phyloP scores from a whole-genome alignment of 371 early-diverging fungal genomes.

The Rhizopus microsporus region DNA sequence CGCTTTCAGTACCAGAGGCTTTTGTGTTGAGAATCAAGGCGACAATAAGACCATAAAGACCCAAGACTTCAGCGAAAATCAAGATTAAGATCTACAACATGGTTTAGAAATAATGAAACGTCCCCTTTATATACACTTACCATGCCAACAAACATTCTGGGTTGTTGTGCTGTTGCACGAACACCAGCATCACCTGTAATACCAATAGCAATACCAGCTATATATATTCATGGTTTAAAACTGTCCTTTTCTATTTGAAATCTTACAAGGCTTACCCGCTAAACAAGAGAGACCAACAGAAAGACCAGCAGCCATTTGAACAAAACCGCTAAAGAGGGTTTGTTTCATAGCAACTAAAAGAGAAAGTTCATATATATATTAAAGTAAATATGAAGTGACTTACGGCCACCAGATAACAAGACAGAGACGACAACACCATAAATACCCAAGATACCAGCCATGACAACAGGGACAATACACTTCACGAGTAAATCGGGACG shows the following conservation, averaged over 20 bases:
- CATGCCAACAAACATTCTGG: conserved; percentile 90
- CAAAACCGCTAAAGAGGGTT: conserved; percentile 70
- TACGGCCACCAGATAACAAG: conserved; percentile 80
- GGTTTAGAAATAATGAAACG: conserved; percentile 2
- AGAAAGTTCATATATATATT: no score
- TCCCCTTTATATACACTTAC: conserved; percentile 29
- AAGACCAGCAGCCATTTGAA: conserved; percentile 92
- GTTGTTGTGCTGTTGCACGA: conserved; percentile 88
- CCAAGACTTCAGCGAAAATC: conserved; percentile 98
- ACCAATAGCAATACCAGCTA: conserved; percentile 94
- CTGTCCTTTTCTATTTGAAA: neutral
- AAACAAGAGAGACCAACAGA: conserved; percentile 89
- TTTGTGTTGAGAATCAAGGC: conserved; percentile 94
- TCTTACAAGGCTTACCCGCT: conserved; percentile 37
- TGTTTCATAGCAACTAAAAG: conserved; percentile 48
- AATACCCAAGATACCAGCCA: conserved; percentile 97
- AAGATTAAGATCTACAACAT: conserved; percentile 71
- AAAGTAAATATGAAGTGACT: conserved; percentile 30
- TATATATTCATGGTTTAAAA: neutral
- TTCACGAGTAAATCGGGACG: conserved; percentile 92
- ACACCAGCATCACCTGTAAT: conserved; percentile 94
- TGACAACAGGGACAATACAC: conserved; percentile 90
- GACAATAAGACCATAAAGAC: conserved; percentile 89
- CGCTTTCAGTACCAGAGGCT: conserved; percentile 38
- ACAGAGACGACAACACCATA: conserved; percentile 93